Evolutionary conservation across 2,329 filamentous ascomycete genomes (phyloP), one percentile per base, ranked within the genome.

Genomic region (Ceratocystis harringtonii): DNA sequence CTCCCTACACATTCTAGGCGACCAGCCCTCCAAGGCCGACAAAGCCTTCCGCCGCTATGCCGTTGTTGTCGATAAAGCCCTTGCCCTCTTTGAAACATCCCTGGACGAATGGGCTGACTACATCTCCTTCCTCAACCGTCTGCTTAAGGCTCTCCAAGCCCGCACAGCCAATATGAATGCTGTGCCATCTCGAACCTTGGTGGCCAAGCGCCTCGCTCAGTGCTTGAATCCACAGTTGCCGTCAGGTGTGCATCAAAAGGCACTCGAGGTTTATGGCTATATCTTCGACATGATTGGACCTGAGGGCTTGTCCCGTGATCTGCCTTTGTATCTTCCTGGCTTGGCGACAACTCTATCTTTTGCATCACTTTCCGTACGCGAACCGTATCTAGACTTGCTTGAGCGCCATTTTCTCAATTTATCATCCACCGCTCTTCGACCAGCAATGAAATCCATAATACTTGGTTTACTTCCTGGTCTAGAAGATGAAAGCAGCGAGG

Each of bases 21-120:
- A 82, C 61, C 70, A 76, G 62, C 78, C 78, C 30, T 58, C 55
- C 15, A 76, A 76, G 55, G 85, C 84, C 73, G 84, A 87, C 75
- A 87, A 87, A 74, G 75, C 80, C 64, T 92, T 90, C 74, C 90
- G 92, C 70, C 88, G 92, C 74, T 99, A 97, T 83, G 90, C 91
- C 57, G 84, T 87, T 61, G 88, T 85, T 67, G 86, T 99, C 69
- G 92, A 97, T 72, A 85, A 91, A 74, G 89, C 91, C 43, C 81
- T 99, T 68, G 84, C 88, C 58, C 81, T 96, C 43, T 99, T 96
- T 78, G 94, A 99, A 73, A 92, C 90, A 17, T 86, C 90, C 36
- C 80, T 96, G 70, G 91, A 97, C 76, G 94, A 99, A 84, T 99
- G 94, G 94, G 94, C 95, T 61, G 94, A 99, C 77, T 99, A 99